Conservation (phyloP, 345 rosid species). For the Eucalyptus cladocalyx region DNA sequence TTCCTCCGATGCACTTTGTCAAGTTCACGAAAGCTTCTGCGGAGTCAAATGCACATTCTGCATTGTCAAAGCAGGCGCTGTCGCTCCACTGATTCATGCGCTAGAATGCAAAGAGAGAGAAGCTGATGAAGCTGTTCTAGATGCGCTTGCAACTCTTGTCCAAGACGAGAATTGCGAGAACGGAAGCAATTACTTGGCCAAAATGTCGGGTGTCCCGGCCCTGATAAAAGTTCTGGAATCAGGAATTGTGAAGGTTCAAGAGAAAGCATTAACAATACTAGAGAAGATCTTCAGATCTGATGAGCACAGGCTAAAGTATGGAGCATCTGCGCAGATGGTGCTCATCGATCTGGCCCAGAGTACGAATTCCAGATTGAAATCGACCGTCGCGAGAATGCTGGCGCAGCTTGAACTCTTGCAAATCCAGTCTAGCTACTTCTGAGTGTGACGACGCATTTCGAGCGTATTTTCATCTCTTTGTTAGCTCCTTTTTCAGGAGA, state of each 20-base stretch:
- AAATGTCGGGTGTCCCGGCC: constrained; percentile 18
- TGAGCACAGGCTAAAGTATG: constrained; percentile 22
- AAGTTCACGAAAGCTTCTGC: constrained; percentile 46
- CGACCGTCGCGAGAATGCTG: constrained; percentile 32
- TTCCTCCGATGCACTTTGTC: constrained; percentile 24
- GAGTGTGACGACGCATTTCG: background rate
- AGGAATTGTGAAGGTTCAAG: constrained; percentile 30
- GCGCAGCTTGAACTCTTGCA: constrained; percentile 50
- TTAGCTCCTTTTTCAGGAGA: background rate
- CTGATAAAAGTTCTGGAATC: constrained; percentile 28
- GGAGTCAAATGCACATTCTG: constrained; percentile 37
- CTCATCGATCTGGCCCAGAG: constrained; percentile 50
- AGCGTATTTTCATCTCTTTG: background rate
- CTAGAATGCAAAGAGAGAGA: constrained; percentile 35
- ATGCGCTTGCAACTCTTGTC: constrained; percentile 42
- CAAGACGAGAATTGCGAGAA: constrained; percentile 47
- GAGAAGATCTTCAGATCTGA: constrained; percentile 37
- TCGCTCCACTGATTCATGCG: constrained; percentile 25
- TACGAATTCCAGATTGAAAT: constrained; percentile 28
- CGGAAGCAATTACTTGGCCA: constrained; percentile 38
- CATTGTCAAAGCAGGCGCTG: constrained; percentile 48
- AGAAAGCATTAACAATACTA: constrained; percentile 44
- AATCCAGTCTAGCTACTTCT: constrained; percentile 51
- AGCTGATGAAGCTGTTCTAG: constrained; percentile 43
- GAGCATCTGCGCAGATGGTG: constrained; percentile 39